Percentiles rank a stretch among this genome's conserved stretches.
phyloP scores from a whole-genome alignment of 2,329 filamentous ascomycete species.

The Tolypocladium album region DNA sequence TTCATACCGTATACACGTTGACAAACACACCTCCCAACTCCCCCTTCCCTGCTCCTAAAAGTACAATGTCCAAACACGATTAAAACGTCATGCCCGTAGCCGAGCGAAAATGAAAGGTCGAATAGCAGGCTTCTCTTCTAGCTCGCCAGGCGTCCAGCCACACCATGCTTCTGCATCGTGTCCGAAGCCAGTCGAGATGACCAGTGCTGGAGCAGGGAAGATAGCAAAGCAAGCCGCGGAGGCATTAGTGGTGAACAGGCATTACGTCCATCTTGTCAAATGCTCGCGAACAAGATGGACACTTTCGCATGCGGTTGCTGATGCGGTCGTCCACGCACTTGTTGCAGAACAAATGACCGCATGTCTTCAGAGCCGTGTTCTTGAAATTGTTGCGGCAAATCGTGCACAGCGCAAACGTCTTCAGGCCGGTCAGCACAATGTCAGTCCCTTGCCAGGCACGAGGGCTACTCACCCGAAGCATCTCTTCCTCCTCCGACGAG shows the following conservation, averaged over 20 bases:
- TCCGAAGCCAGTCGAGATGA: neutral
- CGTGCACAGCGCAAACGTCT: conserved; percentile 56
- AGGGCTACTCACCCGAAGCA: conserved; percentile 62
- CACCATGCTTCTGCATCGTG: neutral
- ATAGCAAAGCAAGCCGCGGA: neutral
- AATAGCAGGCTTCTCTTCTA: neutral
- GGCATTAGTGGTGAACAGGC: conserved; percentile 44
- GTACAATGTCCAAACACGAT: conserved; percentile 15
- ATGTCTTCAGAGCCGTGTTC: conserved; percentile 85
- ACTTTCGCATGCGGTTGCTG: conserved; percentile 84
- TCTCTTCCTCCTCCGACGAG: conserved; percentile 71
- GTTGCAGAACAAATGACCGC: conserved; percentile 90
- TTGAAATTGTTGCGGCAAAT: conserved; percentile 92
- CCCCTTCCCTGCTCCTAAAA: conserved; percentile 8
- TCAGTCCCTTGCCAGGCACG: neutral
- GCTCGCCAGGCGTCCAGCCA: neutral
- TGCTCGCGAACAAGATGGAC: conserved; percentile 82
- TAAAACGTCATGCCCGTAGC: neutral
- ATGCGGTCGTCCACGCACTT: conserved; percentile 84
- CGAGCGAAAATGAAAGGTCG: neutral
- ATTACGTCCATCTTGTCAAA: conserved; percentile 91
- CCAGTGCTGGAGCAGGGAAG: neutral
- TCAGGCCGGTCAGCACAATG: neutral
- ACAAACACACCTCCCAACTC: conserved; percentile 4
- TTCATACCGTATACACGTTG: conserved; percentile 11